A percentile compares a stretch with the other conserved stretches of the same genome.
These are phyloP conservation scores for Verticillium zaregamsianum DNA, from an alignment of 2,329 filamentous ascomycete genomes.

Conservation along the genomic window DNA sequence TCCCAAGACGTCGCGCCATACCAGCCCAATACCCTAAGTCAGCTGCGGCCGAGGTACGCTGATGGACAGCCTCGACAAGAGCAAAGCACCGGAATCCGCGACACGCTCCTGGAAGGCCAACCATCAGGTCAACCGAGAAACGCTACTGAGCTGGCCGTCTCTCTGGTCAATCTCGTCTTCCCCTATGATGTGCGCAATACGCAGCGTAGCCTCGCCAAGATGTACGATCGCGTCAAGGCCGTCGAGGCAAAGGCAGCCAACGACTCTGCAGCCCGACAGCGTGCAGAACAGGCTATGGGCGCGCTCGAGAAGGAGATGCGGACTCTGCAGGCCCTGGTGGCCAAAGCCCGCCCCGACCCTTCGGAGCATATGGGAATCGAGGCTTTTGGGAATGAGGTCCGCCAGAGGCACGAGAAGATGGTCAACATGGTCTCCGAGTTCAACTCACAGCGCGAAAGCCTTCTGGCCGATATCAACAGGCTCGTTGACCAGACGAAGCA, in stretches of 20 bases:
- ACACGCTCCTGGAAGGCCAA: neutral
- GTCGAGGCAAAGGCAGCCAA: neutral
- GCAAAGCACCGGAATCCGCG: neutral
- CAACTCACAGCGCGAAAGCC: neutral
- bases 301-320: neutral
- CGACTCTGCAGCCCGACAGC: neutral
- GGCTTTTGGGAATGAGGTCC: neutral
- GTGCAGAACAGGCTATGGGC: neutral
- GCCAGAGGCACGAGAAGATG: neutral
- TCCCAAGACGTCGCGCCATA: neutral
- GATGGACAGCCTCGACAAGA: neutral
- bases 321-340: neutral
- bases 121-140: constrained; percentile 1
- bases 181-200: constrained; percentile 1
- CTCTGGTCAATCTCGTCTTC: constrained; percentile 1
- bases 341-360: neutral
- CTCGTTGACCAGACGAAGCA: neutral
- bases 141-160: constrained; percentile 1
- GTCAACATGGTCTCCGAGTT: neutral
- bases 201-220: neutral
- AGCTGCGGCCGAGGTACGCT: neutral
- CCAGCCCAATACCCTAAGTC: neutral
- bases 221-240: neutral
- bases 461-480: neutral
- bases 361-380: neutral